Evolutionary conservation across 257 asterid genomes (phyloP), one percentile per base, ranked within the genome.

Genomic region (Nicotiana attenuata): DNA sequence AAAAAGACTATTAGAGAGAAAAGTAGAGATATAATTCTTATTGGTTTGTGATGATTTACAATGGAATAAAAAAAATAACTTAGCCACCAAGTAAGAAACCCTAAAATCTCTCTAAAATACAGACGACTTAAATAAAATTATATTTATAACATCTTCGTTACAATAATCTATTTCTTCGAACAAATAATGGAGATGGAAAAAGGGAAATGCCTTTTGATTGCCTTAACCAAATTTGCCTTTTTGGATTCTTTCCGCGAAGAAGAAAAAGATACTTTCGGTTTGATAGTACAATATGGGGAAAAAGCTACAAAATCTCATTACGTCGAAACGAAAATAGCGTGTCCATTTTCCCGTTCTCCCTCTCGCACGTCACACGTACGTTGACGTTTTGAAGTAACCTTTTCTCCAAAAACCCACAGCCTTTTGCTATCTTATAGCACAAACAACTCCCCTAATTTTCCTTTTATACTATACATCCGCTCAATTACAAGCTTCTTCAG

Each of bases 331-430:
- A 24, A 24, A 73, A 47, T 31, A 47, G 41, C 16, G 41, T 7
- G 38, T 47, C 79, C 38, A 13, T 50, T 75, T 73, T 24, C 16
- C 79, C 24, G 6, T 47, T 75, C 41, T 24, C 63, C 80, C 80
- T 50, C 80, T 50, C 80, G 20, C 80, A 75, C 80, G 80, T 75
- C 63, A 24, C 45, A 24, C 80, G 64, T 50, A 50, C 80, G 80
- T 50, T 75, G 80, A 75, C 80, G 80, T 15, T 75, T 75, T 75
- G 45, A 75, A 75, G 45, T 19, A 17, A 16, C 17, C 26, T 75
- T 50, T 75, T 31, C 33, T 31, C 41, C 45, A 15, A 75, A 50
- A 75, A 26, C 64, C 61, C 79, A 24, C 57, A 0, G 17, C 19
- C 57, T 52, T 14, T 9, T 3, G 50, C 50, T 41, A 52, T 52